Evolutionary conservation across 2,329 filamentous ascomycete species (phyloP), one percentile per base, ranked within the genome.

Genomic region (Neobulgaria alba): DNA sequence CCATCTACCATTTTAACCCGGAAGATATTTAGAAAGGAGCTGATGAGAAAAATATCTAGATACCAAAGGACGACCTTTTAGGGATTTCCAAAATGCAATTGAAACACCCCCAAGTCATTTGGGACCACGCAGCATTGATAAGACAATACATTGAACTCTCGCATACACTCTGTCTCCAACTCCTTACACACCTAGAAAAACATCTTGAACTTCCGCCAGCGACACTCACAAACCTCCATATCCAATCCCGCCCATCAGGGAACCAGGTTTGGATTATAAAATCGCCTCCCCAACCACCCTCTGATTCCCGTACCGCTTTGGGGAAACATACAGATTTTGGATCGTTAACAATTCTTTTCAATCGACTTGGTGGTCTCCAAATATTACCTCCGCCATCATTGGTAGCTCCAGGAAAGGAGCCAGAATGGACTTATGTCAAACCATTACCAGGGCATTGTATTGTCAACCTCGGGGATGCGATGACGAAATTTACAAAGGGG

Each of bases 311-410:
- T 3, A 52, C 50, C 1, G 41, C 50, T 1, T 33, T 57, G 15
- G 51, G 51, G 10, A 49, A 56, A 19, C 63, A 66, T 36, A 65
- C 62, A 0, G 63, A 66, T 47, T 63, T 62, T 21, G 63, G 63
- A 17, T 57, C 50, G 33, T 42, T 66, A n/a, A 64, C 61, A 1
- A 48, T 65, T 5, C 53, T 66, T 9, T 64, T 65, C 46, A 66
- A 64, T 36, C 55, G 55, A 30, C 53, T 65, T 1, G 61, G 63
- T 2, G 63, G 63, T 2, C 48, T 66, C 20, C 63, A 66, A 41
- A 57, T 66, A 18, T 49, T 58, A 1, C 55, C 53, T 19, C 57
- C 57, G 2, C 51, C 50, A 4, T 44, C 45, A 3, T 40, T 53
- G 2, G 40, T 41, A 3, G 45, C 43, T 10, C 19, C 39, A 2